These are phyloP conservation scores for Alternaria viburni DNA, from an alignment of 2,329 filamentous ascomycete genomes.

Conservation along the genomic window DNA sequence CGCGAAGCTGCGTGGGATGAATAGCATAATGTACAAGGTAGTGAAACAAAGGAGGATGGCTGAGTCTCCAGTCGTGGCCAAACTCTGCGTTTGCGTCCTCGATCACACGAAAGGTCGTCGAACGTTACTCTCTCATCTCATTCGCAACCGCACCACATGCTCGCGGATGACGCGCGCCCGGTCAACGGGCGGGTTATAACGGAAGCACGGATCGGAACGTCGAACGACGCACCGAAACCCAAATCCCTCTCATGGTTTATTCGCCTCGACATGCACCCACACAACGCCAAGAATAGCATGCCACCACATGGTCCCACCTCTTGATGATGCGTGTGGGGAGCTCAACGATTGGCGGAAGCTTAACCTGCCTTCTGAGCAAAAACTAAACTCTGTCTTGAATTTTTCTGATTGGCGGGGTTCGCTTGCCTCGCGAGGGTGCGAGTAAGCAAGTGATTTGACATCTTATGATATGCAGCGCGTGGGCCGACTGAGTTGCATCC, in stretches of 20 bases:
- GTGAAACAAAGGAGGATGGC: neutral
- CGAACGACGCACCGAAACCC: slow-evolving; percentile 8
- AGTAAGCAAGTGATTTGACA: neutral
- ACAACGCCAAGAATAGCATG: neutral
- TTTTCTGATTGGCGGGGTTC: neutral
- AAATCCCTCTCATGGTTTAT: neutral
- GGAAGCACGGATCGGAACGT: slow-evolving; percentile 14
- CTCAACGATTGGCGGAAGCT: neutral
- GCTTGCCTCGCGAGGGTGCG: neutral
- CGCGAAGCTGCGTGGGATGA: neutral
- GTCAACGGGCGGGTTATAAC: slow-evolving; percentile 2
- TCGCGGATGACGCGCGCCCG: slow-evolving; percentile 5
- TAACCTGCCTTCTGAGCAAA: neutral
- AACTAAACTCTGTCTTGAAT: neutral
- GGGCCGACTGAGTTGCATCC: neutral
- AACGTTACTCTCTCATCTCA: slow-evolving; percentile 1
- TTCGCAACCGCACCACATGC: neutral
- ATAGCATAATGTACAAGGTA: neutral
- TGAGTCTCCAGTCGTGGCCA: neutral
- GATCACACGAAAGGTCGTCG: neutral
- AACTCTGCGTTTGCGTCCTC: neutral
- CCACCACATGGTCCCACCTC: neutral
- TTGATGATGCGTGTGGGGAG: slow-evolving; percentile 6
- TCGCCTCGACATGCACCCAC: neutral
- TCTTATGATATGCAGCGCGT: neutral